Percentiles rank a stretch among this genome's conserved stretches.
Evolutionary conservation across 306 rosid species (phyloP).

Genomic region (Benincasa hispida): DNA sequence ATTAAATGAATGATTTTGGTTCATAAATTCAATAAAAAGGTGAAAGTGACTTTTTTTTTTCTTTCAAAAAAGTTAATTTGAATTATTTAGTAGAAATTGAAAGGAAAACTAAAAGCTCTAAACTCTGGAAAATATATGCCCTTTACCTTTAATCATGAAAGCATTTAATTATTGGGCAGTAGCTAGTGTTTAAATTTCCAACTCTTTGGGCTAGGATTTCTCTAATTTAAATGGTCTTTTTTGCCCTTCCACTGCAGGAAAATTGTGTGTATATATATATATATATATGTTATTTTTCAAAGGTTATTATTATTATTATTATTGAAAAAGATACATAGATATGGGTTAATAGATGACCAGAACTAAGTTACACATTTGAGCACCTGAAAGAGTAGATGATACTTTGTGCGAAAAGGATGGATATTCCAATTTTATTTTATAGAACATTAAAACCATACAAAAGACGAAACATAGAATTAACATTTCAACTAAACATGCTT

Average conservation of each 20-base stretch:
- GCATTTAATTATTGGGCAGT: constrained; percentile 1
- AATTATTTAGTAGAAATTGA: not conserved
- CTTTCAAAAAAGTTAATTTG: not conserved
- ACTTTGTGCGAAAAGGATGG: no score
- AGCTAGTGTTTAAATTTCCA: not conserved
- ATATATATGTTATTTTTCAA: no score
- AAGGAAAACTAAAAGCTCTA: not conserved
- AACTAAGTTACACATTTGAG: no score
- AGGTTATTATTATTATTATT: no score
- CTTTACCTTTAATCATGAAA: not conserved
- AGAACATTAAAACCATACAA: no score
- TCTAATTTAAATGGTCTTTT: not conserved
- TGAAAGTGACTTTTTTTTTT: not conserved
- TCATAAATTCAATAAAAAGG: not conserved
- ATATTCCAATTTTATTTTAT: no score
- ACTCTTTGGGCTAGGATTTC: not conserved
- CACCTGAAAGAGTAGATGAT: no score
- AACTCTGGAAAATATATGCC: not conserved
- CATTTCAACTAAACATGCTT: no score
- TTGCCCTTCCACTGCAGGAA: not conserved
- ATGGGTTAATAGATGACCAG: no score
- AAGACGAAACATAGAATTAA: no score
- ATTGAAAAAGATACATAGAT: no score
- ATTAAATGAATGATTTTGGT: not conserved
- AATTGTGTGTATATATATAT: no score